Conservation (phyloP, 257 asterid species). For the Oldenlandia corymbosa region DNA sequence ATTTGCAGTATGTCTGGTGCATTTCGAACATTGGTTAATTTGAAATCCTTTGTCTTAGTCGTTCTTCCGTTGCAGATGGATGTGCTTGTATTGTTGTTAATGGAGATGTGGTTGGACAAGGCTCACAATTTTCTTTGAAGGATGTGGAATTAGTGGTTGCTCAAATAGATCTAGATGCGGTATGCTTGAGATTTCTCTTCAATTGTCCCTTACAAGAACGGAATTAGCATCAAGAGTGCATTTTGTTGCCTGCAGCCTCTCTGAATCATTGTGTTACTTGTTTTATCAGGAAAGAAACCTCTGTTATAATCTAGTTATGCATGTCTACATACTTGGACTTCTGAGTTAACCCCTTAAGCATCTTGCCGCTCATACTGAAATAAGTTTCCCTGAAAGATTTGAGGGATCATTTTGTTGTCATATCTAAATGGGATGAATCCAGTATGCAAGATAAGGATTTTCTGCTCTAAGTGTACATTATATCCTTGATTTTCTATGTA, state of each 20-base stretch:
- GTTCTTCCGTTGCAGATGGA: conserved; percentile 62
- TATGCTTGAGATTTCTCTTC: conserved; percentile 26
- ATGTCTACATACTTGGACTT: background rate
- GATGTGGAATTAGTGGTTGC: conserved; percentile 94
- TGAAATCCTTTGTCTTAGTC: conserved; percentile 18
- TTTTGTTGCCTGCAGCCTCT: background rate
- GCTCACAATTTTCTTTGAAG: conserved; percentile 85
- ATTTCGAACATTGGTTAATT: background rate
- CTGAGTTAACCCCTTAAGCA: background rate
- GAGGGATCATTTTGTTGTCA: background rate
- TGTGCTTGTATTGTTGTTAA: conserved; percentile 87
- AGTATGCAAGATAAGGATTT: background rate
- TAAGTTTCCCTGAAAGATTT: background rate
- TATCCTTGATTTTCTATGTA: background rate
- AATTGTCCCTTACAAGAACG: background rate
- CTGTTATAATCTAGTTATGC: background rate
- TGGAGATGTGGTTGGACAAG: conserved; percentile 93
- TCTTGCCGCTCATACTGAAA: background rate
- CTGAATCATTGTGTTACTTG: background rate
- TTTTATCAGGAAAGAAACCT: background rate
- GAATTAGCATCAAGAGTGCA: background rate
- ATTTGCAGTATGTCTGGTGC: background rate
- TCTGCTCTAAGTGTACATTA: background rate
- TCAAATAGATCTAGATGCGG: conserved; percentile 94
- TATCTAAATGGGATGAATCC: background rate